Evolutionary conservation across 495 filamentous ascomycete species (phyloP), one percentile per base, ranked within the genome.

Genomic region (Lepidopterella palustris): DNA sequence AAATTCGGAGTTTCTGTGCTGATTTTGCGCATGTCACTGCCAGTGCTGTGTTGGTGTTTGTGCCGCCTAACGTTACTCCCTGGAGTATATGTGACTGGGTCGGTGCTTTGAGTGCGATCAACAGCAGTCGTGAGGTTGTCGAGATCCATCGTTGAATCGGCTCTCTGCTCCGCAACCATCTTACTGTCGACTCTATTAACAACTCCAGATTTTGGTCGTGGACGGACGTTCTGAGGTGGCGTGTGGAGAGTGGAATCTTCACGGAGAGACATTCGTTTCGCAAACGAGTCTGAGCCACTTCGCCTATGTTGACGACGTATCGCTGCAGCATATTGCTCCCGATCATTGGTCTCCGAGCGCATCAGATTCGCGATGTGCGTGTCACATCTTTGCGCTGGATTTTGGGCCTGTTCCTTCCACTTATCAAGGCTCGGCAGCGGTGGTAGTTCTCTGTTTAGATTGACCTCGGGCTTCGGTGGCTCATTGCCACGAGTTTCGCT

Each of bases 361-460:
- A 71, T 71, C n/a, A 71, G 29, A 35, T 51, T 60, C 3, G 68
- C 68, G 40, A 71, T 69, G 55, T 71, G 68, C 1, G 58, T 62
- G 15, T 20, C 45, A 13, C 31, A 50, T 47, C 65, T 59, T 21
- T 60, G 53, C 15, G 52, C 20, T 9, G 35, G 11, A n/a, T 45
- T 25, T 15, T 55, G 59, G 21, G 24, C 45, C 50, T 66, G 48
- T 31, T 64, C 55, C 49, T 68, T 63, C 72, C 70, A 74, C 35
- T 68, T 67, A 48, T 76, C 72, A 2, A 76, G 59, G 40, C 69
- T 68, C 1, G 74, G 74, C 11, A 76, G 54, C 9, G 74, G 74
- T 21, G 74, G 74, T 5, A 76, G 62, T 50, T 74, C 73, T 26
- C 74, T 65, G 58, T 76, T 76, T 25, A 76, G 67, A 55, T 76